Conservation (phyloP, 129 eudicot genomes). For the Ambrosia trifida region DNA sequence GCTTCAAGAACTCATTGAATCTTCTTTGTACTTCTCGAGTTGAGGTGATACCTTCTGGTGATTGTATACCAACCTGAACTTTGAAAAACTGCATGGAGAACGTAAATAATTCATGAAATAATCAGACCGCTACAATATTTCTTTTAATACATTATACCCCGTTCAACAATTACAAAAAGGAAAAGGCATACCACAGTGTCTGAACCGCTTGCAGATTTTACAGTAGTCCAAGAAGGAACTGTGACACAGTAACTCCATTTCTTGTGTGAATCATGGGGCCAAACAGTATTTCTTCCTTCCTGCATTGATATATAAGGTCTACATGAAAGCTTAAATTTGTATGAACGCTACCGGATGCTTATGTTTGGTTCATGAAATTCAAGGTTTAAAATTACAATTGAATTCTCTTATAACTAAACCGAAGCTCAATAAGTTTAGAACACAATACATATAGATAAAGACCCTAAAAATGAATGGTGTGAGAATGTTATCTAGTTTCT, state of each 20-base stretch:
- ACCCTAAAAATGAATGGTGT: too few species aligned
- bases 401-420: not conserved
- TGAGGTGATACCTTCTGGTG: conserved; percentile 80
- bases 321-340: not conserved
- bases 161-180: not conserved
- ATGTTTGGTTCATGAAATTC: too few species aligned
- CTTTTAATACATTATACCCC: not conserved
- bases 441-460: not conserved
- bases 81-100: conserved; percentile 60
- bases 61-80: conserved; percentile 84
- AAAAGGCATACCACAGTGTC: conserved; percentile 58
- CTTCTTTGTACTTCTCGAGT: conserved; percentile 58
- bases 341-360: too few species aligned
- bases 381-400: not conserved
- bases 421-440: conserved; percentile 14
- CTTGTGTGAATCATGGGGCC: conserved; percentile 76
- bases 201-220: conserved; percentile 49
- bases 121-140: conserved; percentile 15
- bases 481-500: too few species aligned
- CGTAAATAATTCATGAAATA: conserved; percentile 22
- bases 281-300: conserved; percentile 66
- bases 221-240: conserved; percentile 75
- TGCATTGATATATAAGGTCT: conserved; percentile 24
- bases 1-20: conserved; percentile 78
- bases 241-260: conserved; percentile 95